Evolutionary conservation across 306 rosid species (phyloP), one percentile per base, ranked within the genome.

Genomic region (Crotalaria pallida): DNA sequence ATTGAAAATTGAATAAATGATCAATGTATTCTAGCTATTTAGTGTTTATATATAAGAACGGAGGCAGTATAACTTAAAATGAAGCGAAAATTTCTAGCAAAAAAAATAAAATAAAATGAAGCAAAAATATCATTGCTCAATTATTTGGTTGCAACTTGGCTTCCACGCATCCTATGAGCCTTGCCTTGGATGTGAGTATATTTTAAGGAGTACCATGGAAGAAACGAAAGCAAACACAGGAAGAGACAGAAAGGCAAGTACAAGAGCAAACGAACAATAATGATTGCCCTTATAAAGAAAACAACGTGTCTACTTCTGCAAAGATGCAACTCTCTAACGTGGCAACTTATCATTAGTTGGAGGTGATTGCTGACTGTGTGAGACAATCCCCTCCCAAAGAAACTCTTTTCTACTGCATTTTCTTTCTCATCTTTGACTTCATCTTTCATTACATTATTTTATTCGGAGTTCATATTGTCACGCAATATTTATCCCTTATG

Each of bases 311-410:
- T 23, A 12, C 0, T n/a, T 51, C 10, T 31, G n/a, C 36, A 27
- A 49, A 71, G 65, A 49, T 58, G 13, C 2, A 23, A 2, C 41
- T 9, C n/a, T 51, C 38, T 52, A 59, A 64, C 60, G 76, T 73
- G 75, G 48, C 61, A 59, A 17, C 29, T 17, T 60, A 15, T 3
- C 15, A 58, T 72, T 38, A 13, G 74, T 72, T 47, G 29, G 31
- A 76, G 24, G 65, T 68, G 72, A 69, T 31, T 77, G 49, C 29
- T 31, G 43, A 45, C 41, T 33, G 27, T 11, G 12, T 60, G 57
- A 59, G 17, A 31, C 8, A 49, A 16, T 48, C 53, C 66, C 51
- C 27, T 50, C 12, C 47, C 44, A 26, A 1, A 19, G 23, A 29
- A 53, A 15, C 31, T 43, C 7, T 38, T 6, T 51, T 36, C 9